A percentile compares a stretch with the other conserved stretches of the same genome.
Conservation (phyloP, 768 basidiomycete species). For the Erythrobasidium yunnanense region DNA sequence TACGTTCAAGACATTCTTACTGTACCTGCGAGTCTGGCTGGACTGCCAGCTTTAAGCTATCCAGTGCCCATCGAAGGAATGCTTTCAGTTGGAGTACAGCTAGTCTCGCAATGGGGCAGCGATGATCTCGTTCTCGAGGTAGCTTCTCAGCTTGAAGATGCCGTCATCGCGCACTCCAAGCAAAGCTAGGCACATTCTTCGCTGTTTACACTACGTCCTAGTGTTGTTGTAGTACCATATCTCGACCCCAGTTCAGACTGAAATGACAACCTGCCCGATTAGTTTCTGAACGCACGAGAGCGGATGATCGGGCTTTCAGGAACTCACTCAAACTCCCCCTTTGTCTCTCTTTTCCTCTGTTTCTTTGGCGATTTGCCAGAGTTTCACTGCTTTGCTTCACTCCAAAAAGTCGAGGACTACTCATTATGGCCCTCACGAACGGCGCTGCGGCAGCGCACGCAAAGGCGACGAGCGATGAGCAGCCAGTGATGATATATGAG, state of each 20-base stretch:
- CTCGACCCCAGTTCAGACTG: no score
- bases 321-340: no score
- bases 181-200: no score
- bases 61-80: conserved; percentile 62
- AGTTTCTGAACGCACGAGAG: no score
- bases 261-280: no score
- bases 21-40: conserved; percentile 81
- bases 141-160: neutral
- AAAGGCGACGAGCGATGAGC: neutral
- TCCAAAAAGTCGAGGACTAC: no score
- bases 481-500: conserved; percentile 63
- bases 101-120: conserved; percentile 35
- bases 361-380: no score
- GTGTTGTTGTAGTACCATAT: neutral
- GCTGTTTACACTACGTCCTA: neutral
- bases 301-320: no score
- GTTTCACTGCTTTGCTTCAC: no score
- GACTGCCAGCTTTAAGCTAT: conserved; percentile 68
- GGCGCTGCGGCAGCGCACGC: neutral
- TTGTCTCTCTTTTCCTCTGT: no score
- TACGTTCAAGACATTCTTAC: conserved; percentile 89
- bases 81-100: conserved; percentile 32
- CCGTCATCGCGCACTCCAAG: no score
- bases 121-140: conserved; percentile 28
- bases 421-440: conserved; percentile 8